Percentiles rank a stretch among this genome's conserved stretches.
Conservation (phyloP, 768 basidiomycete genomes). For the Pisolithus marmoratus region DNA sequence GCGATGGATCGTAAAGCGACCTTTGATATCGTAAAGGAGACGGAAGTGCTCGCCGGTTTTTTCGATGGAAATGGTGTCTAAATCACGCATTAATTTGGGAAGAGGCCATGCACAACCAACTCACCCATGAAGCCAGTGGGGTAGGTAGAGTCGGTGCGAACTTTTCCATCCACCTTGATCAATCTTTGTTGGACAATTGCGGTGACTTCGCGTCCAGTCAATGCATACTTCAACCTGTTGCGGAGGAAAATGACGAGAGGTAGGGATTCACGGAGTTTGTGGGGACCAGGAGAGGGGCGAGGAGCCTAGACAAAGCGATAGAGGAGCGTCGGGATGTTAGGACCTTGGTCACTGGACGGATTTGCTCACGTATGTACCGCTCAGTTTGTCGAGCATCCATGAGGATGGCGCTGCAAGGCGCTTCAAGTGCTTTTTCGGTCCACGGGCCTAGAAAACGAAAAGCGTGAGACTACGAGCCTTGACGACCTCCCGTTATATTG, state of each 20-base stretch:
- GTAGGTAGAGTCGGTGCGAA: constrained; percentile 95
- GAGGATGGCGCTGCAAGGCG: constrained; percentile 94
- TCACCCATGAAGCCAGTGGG: constrained; percentile 96
- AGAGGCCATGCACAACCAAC: constrained; percentile 13
- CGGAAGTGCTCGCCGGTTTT: constrained; percentile 99
- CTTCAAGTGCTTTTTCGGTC: constrained; percentile 99
- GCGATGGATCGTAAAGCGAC: constrained; percentile 99
- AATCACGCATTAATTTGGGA: not conserved
- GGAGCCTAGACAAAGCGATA: constrained; percentile 57
- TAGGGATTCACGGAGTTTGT: constrained; percentile 97
- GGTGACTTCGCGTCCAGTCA: constrained; percentile 94
- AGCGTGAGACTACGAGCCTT: constrained; percentile 10
- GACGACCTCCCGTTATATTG: not conserved
- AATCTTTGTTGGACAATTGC: constrained; percentile 93
- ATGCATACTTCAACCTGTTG: constrained; percentile 98
- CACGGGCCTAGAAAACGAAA: constrained; percentile 64
- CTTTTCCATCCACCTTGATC: constrained; percentile 98
- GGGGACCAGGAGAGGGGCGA: constrained; percentile 96
- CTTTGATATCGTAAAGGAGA: constrained; percentile 98
- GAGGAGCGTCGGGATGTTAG: not conserved
- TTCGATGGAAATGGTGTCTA: constrained; percentile 95
- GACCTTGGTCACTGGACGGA: no score
- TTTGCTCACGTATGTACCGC: constrained; percentile 81
- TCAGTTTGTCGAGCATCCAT: constrained; percentile 99
- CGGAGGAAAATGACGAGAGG: constrained; percentile 97